These are phyloP conservation scores for Elsinoe batatas DNA, from an alignment of 2,329 filamentous ascomycete species.

Conservation along the genomic window DNA sequence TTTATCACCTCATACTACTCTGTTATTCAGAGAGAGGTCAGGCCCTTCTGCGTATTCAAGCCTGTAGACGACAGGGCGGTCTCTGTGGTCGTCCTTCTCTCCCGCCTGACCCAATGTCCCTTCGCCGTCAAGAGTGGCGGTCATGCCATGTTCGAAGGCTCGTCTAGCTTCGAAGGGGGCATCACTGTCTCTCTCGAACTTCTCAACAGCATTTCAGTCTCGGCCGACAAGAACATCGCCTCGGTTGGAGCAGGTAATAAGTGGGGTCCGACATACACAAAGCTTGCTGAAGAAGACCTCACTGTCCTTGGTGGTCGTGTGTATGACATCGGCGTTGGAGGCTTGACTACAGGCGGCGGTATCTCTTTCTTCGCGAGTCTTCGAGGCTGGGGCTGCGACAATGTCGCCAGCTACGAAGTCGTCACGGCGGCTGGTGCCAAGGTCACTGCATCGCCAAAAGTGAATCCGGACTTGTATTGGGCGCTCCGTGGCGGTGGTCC, in stretches of 20 bases:
- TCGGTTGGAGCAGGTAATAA: constrained; percentile 17
- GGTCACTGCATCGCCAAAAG: constrained; percentile 37
- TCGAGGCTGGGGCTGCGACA: constrained; percentile 9
- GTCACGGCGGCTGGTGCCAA: constrained; percentile 43
- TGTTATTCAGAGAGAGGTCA: background rate
- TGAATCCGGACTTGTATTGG: constrained; percentile 54
- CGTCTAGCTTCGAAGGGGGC: constrained; percentile 21
- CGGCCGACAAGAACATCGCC: constrained; percentile 14
- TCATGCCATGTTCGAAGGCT: constrained; percentile 19
- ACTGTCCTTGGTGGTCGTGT: constrained; percentile 54
- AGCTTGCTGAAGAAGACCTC: constrained; percentile 34
- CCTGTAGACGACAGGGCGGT: background rate
- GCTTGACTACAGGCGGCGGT: constrained; percentile 43
- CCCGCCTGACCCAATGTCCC: constrained; percentile 12
- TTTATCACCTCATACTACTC: background rate
- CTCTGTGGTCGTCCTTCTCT: background rate
- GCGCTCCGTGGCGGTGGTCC: constrained; percentile 51
- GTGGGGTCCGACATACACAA: constrained; percentile 17
- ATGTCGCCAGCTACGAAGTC: constrained; percentile 15
- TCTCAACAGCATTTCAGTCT: constrained; percentile 17
- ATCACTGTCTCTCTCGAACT: constrained; percentile 21
- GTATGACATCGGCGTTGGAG: constrained; percentile 53
- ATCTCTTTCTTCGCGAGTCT: constrained; percentile 6
- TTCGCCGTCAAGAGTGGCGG: constrained; percentile 25
- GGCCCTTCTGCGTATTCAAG: constrained; percentile 4